Conservation (phyloP, 495 filamentous ascomycete genomes). For the Podospora conica region DNA sequence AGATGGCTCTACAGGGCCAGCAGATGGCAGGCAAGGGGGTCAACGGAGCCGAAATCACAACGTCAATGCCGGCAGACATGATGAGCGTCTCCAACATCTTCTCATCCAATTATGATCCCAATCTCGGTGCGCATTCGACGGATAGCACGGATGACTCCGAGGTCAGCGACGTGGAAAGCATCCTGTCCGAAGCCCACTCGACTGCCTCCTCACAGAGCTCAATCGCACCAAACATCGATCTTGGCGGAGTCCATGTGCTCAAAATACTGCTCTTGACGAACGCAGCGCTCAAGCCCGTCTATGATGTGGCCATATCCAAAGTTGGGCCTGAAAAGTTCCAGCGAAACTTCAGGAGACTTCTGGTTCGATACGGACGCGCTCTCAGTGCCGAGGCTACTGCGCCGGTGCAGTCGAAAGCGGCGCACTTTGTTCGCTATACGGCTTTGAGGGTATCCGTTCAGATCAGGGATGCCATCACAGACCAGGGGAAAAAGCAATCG, state of each 20-base stretch:
- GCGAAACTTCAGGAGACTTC: conserved; percentile 5
- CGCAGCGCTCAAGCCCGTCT: neutral
- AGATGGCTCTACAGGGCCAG: conserved; percentile 1
- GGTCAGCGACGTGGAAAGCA: conserved; percentile 10
- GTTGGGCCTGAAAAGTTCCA: conserved; percentile 7
- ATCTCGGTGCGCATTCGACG: too few species aligned
- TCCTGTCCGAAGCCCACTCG: conserved; percentile 1
- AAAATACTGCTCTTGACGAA: neutral
- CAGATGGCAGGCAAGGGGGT: too few species aligned
- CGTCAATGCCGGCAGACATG: too few species aligned
- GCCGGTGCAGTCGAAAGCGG: neutral
- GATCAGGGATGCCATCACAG: conserved; percentile 3
- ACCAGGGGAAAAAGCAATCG: neutral
- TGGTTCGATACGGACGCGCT: neutral
- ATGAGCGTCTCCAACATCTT: too few species aligned
- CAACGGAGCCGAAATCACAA: too few species aligned
- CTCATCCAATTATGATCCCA: too few species aligned
- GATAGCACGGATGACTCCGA: conserved; percentile 1
- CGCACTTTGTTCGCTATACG: neutral
- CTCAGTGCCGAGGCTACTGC: neutral
- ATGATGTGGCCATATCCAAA: neutral
- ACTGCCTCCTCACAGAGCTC: conserved; percentile 7
- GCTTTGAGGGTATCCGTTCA: conserved; percentile 1
- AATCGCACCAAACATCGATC: neutral
- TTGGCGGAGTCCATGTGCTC: conserved; percentile 1